phyloP scores from a whole-genome alignment of 2,329 filamentous ascomycete genomes.

The Neurospora sp. region DNA sequence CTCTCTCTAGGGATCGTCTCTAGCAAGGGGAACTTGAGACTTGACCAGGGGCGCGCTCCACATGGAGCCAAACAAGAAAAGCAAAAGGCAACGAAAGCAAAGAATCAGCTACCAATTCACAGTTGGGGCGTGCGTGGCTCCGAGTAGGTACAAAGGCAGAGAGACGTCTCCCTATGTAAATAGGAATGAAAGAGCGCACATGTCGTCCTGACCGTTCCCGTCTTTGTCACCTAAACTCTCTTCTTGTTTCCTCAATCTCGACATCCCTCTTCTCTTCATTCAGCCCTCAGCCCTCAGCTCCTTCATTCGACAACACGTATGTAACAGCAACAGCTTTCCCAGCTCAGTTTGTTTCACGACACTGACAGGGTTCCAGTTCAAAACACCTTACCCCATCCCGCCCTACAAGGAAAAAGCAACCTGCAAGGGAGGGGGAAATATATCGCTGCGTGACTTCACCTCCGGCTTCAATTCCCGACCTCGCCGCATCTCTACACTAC shows the following conservation, averaged over 20 bases:
- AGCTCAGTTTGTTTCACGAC: background rate
- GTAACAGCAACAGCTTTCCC: background rate
- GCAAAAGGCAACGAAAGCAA: background rate
- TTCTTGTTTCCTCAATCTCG: background rate
- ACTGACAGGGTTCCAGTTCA: background rate
- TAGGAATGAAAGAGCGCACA: background rate
- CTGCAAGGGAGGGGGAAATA: constrained; percentile 4
- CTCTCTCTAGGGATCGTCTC: background rate
- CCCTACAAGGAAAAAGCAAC: constrained; percentile 1
- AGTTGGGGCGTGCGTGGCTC: background rate
- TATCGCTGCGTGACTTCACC: constrained; percentile 4
- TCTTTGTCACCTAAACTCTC: background rate
- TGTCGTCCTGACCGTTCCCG: background rate
- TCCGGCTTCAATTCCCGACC: constrained; percentile 1
- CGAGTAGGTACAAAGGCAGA: background rate
- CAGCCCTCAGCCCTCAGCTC: background rate
- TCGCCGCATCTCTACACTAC: constrained; percentile 2
- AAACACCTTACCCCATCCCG: background rate
- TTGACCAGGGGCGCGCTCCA: background rate
- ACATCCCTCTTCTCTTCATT: background rate
- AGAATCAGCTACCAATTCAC: background rate
- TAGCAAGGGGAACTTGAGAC: background rate
- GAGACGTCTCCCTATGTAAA: background rate
- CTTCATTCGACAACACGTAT: background rate
- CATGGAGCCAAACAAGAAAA: background rate